Evolutionary conservation across 176 grass and related monocot genomes (phyloP).

Genomic region (Oryza officinalis): DNA sequence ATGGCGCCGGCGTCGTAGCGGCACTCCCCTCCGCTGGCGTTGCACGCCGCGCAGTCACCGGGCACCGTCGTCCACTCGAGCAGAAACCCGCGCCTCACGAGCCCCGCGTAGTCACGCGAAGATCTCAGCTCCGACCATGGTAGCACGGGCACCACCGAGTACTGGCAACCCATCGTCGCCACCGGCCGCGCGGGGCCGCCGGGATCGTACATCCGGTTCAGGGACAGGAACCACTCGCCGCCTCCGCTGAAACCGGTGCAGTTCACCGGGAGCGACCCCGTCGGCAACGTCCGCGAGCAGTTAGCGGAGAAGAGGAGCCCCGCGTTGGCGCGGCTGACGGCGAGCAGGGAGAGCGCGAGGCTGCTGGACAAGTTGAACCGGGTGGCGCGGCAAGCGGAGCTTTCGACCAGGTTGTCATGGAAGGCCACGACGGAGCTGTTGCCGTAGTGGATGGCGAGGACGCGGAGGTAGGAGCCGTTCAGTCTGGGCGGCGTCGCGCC

Average conservation of each 20-base stretch:
- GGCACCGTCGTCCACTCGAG: constrained; percentile 45
- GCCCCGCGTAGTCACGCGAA: neutral
- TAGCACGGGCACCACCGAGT: constrained; percentile 37
- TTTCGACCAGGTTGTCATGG: neutral
- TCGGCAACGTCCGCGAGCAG: neutral
- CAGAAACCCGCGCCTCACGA: constrained; percentile 27
- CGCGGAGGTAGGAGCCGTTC: constrained; percentile 29
- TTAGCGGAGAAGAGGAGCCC: constrained; percentile 44
- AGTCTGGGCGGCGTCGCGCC: constrained; percentile 18
- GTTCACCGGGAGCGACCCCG: neutral
- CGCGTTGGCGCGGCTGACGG: constrained; percentile 41
- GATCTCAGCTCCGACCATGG: constrained; percentile 30
- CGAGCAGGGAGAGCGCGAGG: constrained; percentile 38
- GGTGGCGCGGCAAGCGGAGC: constrained; percentile 21
- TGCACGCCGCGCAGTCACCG: constrained; percentile 33
- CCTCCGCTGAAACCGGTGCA: neutral
- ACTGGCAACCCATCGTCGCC: neutral
- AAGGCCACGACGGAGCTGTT: constrained; percentile 45
- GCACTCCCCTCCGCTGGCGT: constrained; percentile 18
- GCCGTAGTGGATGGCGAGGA: constrained; percentile 49
- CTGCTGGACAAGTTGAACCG: constrained; percentile 35
- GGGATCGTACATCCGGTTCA: neutral
- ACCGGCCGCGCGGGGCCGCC: neutral
- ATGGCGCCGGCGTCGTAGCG: neutral
- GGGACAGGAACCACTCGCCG: neutral